Evolutionary conservation across 257 asterid genomes (phyloP).

Genomic region (Ballota nigra): DNA sequence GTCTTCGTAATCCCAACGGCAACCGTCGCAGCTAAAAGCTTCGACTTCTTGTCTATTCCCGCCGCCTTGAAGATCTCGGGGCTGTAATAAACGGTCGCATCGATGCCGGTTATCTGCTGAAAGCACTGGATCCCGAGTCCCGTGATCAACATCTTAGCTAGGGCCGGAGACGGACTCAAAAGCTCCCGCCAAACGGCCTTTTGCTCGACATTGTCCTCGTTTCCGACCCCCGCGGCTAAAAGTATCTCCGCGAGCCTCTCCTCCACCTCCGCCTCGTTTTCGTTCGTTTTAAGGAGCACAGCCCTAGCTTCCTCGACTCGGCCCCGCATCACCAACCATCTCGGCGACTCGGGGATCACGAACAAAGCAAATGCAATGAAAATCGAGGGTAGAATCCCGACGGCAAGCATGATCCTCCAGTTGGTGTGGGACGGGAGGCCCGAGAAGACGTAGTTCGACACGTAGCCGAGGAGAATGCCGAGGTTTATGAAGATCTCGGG

Average conservation of each 20-base stretch:
- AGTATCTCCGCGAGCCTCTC: constrained; percentile 77
- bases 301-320: constrained; percentile 69
- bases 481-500: constrained; percentile 87
- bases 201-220: constrained; percentile 33
- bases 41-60: constrained; percentile 58
- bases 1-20: constrained; percentile 89
- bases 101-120: constrained; percentile 90
- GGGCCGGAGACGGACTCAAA: constrained; percentile 65
- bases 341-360: constrained; percentile 84
- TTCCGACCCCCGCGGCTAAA: constrained; percentile 49
- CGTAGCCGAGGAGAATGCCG: constrained; percentile 87
- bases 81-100: constrained; percentile 90
- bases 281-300: constrained; percentile 76
- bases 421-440: constrained; percentile 65
- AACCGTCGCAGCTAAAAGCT: constrained; percentile 83
- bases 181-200: constrained; percentile 80
- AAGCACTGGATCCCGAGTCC: constrained; percentile 91
- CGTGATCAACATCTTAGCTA: constrained; percentile 63
- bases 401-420: constrained; percentile 94
- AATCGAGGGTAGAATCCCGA: constrained; percentile 75
- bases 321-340: constrained; percentile 78
- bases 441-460: constrained; percentile 75
- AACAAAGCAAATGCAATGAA: constrained; percentile 71
- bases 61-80: constrained; percentile 79
- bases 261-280: constrained; percentile 67